Evolutionary conservation across 1,284 basidiomycete genomes (phyloP).

Genomic region (Bondarzewia mesenterica): DNA sequence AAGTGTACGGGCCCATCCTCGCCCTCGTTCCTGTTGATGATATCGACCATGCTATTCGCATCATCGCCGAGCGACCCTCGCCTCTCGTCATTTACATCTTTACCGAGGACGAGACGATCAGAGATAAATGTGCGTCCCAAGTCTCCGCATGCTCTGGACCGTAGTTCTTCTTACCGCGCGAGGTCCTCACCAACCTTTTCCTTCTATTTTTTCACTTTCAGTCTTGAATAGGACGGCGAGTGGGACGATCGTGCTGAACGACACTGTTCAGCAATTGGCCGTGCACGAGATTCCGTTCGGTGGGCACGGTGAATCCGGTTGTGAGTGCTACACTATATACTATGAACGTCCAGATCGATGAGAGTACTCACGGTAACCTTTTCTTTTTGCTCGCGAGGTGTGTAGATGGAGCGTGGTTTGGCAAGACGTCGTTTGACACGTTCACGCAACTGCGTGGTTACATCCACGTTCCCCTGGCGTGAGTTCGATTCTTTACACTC

Average conservation of each 20-base stretch:
- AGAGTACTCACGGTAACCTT: too few species aligned
- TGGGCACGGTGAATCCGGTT: too few species aligned
- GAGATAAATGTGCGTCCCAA: slow-evolving; percentile 21
- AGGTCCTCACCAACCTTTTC: too few species aligned
- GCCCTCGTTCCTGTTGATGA: slow-evolving; percentile 37
- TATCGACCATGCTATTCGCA: slow-evolving; percentile 29
- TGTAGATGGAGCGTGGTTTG: slow-evolving; percentile 21
- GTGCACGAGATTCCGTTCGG: slow-evolving; percentile 18
- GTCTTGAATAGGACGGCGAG: slow-evolving; percentile 40
- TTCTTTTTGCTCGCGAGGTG: too few species aligned
- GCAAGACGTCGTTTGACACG: slow-evolving; percentile 22
- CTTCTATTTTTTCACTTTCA: slow-evolving; percentile 14
- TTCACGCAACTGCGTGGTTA: slow-evolving; percentile 23
- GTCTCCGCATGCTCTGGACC: too few species aligned
- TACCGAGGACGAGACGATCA: slow-evolving; percentile 22
- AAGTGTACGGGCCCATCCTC: slow-evolving; percentile 43
- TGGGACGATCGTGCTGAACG: slow-evolving; percentile 46
- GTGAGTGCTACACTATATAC: too few species aligned
- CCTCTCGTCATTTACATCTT: slow-evolving; percentile 37
- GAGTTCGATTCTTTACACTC: not conserved
- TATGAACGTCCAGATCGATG: too few species aligned
- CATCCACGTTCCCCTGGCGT: slow-evolving; percentile 21
- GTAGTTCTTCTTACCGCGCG: slow-evolving; percentile 56
- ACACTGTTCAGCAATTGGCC: slow-evolving; percentile 39
- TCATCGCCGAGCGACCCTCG: slow-evolving; percentile 28